phyloP scores from a whole-genome alignment of 257 asterid genomes.

The Petunia axillaris region DNA sequence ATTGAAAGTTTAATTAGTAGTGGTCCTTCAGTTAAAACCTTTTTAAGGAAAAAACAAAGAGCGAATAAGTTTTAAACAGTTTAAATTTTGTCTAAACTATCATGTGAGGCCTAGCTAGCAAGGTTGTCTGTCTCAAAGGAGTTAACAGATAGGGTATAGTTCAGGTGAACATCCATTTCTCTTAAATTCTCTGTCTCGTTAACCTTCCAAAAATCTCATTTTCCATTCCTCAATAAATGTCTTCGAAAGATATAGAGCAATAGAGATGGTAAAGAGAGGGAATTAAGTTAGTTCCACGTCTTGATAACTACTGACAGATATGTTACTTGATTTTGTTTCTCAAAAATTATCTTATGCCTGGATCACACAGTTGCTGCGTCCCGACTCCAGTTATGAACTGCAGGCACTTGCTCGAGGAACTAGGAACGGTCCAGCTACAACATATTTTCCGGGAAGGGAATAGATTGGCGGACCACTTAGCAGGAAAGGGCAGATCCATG shows the following conservation, averaged over 20 bases:
- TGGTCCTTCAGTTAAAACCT: too few relatives aligned
- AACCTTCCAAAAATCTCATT: neutral
- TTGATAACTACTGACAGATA: neutral
- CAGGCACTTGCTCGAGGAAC: too few relatives aligned
- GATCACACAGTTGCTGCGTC: too few relatives aligned
- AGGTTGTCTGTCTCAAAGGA: conserved; percentile 18
- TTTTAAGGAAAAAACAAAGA: neutral
- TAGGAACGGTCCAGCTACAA: too few relatives aligned
- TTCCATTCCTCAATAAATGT: conserved; percentile 15
- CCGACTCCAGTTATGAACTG: too few relatives aligned
- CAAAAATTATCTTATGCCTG: too few relatives aligned
- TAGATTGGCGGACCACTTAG: too few relatives aligned
- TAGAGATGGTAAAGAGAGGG: neutral
- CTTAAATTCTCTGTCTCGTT: conserved; percentile 10
- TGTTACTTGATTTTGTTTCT: too few relatives aligned
- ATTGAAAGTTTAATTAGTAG: too few relatives aligned
- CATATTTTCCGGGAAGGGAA: too few relatives aligned
- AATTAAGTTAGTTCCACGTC: neutral
- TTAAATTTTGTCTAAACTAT: neutral
- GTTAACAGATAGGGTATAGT: conserved; percentile 5
- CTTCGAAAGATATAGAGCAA: neutral
- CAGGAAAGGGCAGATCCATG: too few relatives aligned
- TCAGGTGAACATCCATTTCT: neutral
- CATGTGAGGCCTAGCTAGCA: neutral
- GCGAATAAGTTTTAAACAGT: neutral